These are phyloP conservation scores for Talaromyces wortmannii DNA, from an alignment of 495 filamentous ascomycete genomes.

Conservation along the genomic window DNA sequence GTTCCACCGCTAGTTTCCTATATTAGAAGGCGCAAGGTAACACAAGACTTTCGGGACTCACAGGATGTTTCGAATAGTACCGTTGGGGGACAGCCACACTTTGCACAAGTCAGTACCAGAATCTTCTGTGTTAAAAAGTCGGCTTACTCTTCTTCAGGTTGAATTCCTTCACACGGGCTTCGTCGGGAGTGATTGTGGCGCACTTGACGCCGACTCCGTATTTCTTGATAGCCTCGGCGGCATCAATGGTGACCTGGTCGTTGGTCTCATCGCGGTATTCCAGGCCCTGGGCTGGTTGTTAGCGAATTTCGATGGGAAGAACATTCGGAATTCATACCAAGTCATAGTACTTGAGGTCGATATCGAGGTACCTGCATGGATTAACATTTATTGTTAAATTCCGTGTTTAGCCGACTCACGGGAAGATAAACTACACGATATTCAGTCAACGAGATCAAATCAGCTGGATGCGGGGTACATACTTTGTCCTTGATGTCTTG, in stretches of 20 bases:
- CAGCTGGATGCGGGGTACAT: conserved; percentile 7
- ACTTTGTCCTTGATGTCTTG: conserved; percentile 94
- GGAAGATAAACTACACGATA: conserved; percentile 66
- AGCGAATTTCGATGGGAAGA: not conserved
- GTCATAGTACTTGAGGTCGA: conserved; percentile 99
- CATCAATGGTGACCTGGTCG: conserved; percentile 89
- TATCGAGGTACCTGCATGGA: conserved; percentile 67
- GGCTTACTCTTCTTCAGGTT: conserved; percentile 88
- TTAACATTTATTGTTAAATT: not conserved
- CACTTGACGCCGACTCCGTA: conserved; percentile 98
- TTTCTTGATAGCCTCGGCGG: conserved; percentile 96
- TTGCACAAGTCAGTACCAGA: conserved; percentile 5
- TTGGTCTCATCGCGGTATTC: conserved; percentile 93
- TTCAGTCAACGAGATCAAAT: conserved; percentile 13
- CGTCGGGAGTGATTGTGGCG: conserved; percentile 97
- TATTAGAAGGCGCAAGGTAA: not conserved
- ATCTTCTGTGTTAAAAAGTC: not conserved
- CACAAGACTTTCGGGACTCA: conserved; percentile 18
- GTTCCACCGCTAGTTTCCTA: conserved; percentile 61
- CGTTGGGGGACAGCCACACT: conserved; percentile 99
- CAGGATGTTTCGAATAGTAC: conserved; percentile 92
- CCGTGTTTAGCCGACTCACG: conserved; percentile 40
- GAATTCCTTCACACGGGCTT: conserved; percentile 94
- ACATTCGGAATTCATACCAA: conserved; percentile 38
- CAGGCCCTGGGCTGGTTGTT: conserved; percentile 51